A percentile compares a stretch with the other conserved stretches of the same genome.
Evolutionary conservation across 2,329 filamentous ascomycete genomes (phyloP).

Genomic region (Sordariomycetes sp.): DNA sequence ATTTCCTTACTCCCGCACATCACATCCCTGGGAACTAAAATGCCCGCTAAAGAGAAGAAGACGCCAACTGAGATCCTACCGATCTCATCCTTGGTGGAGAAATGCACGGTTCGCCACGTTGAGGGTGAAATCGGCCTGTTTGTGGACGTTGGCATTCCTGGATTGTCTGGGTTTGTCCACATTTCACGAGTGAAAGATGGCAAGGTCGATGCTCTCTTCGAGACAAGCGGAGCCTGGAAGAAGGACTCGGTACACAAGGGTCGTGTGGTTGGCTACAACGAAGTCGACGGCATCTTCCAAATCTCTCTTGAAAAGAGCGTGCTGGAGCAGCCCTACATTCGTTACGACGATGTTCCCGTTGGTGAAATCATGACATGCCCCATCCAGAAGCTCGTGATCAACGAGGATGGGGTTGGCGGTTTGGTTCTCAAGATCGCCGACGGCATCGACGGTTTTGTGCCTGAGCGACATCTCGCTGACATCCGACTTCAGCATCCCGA

Average conservation of each 20-base stretch:
- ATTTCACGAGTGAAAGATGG: constrained; percentile 88
- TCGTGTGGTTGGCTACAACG: constrained; percentile 78
- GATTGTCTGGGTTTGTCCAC: constrained; percentile 80
- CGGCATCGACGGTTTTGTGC: constrained; percentile 79
- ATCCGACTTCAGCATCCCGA: constrained; percentile 83
- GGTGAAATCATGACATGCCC: constrained; percentile 74
- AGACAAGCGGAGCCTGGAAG: constrained; percentile 69
- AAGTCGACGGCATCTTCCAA: constrained; percentile 76
- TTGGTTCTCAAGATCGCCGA: constrained; percentile 78
- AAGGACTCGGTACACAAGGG: constrained; percentile 70
- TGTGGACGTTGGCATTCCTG: constrained; percentile 53
- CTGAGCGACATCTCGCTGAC: constrained; percentile 83
- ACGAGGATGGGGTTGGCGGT: constrained; percentile 68
- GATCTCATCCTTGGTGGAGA: constrained; percentile 66
- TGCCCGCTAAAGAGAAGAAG: constrained; percentile 25
- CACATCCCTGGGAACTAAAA: constrained; percentile 47
- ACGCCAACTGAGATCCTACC: constrained; percentile 52
- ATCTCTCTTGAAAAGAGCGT: constrained; percentile 76
- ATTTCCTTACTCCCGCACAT: constrained; percentile 86
- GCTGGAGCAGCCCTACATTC: constrained; percentile 79
- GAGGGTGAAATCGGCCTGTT: constrained; percentile 76
- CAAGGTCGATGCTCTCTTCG: constrained; percentile 75
- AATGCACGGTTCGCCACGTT: constrained; percentile 71
- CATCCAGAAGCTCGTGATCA: constrained; percentile 76
- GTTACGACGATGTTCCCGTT: constrained; percentile 81